Evolutionary conservation across 2,329 filamentous ascomycete genomes (phyloP).

Genomic region (Fusarium ambrosium): DNA sequence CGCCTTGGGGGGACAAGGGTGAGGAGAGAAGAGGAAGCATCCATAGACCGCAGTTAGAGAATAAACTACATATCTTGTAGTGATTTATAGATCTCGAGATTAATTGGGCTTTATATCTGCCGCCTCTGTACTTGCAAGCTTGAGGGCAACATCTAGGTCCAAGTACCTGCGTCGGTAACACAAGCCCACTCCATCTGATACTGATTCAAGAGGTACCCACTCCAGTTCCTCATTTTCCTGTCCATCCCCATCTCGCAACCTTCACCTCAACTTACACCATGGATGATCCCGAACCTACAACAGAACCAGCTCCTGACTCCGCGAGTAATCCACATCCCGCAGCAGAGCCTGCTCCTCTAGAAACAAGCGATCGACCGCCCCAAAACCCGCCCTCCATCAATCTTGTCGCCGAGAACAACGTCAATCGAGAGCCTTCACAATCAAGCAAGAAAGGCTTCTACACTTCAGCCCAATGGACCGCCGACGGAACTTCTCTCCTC

Average conservation of each 20-base stretch:
- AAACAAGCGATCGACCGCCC: conserved; percentile 4
- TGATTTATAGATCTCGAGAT: too few relatives aligned
- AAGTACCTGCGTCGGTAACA: neutral
- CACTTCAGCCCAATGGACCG: conserved; percentile 63
- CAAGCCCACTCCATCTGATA: neutral
- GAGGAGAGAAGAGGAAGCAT: neutral
- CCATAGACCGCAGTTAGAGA: too few relatives aligned
- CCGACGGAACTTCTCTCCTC: conserved; percentile 71
- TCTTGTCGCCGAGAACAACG: conserved; percentile 36
- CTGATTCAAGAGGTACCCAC: conserved; percentile 18
- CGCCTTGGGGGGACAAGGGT: conserved; percentile 4
- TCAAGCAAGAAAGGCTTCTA: conserved; percentile 47
- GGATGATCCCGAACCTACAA: conserved; percentile 32
- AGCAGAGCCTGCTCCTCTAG: neutral
- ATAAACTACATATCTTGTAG: too few relatives aligned
- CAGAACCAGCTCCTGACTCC: conserved; percentile 6
- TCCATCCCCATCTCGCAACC: conserved; percentile 36
- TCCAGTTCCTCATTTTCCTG: conserved; percentile 31
- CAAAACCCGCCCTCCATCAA: conserved; percentile 29
- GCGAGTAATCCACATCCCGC: neutral
- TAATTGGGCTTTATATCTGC: neutral
- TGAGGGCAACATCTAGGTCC: neutral
- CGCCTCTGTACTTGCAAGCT: neutral
- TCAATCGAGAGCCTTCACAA: conserved; percentile 19
- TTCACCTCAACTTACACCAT: conserved; percentile 40